Conservation (phyloP, 306 rosid genomes). For the peach (Prunus persica) region DNA sequence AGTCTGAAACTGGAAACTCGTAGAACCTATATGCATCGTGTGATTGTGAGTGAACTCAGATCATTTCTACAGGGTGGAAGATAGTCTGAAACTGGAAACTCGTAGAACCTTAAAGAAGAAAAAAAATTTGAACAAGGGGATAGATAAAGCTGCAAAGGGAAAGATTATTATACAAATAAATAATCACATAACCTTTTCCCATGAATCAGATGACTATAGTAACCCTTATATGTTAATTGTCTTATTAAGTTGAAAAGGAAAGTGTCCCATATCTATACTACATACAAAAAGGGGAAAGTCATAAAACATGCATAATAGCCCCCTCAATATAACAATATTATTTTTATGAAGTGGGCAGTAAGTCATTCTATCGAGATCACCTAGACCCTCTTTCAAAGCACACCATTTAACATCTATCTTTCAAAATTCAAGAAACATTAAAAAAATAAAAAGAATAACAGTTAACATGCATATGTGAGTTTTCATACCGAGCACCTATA, state of each 20-base stretch:
- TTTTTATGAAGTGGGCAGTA: background rate
- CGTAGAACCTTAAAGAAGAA: background rate
- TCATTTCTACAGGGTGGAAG: background rate
- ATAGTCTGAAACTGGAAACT: background rate
- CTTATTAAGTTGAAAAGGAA: background rate
- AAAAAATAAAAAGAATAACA: too few relatives aligned
- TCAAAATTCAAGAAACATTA: background rate
- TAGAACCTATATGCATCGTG: background rate
- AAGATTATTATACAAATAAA: background rate
- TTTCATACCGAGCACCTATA: background rate
- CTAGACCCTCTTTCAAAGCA: background rate
- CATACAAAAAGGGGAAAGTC: background rate
- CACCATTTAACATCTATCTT: background rate
- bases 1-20: background rate
- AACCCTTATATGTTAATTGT: background rate
- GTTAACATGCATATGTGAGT: background rate
- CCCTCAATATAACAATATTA: background rate
- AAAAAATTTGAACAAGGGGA: background rate
- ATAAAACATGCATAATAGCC: background rate
- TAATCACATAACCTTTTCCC: background rate
- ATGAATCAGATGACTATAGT: background rate
- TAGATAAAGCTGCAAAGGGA: background rate
- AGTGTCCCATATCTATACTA: background rate
- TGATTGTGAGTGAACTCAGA: background rate
- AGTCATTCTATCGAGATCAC: background rate